Conservation (phyloP, 495 filamentous ascomycete species). For the Hyphodiscus hymeniophilus region DNA sequence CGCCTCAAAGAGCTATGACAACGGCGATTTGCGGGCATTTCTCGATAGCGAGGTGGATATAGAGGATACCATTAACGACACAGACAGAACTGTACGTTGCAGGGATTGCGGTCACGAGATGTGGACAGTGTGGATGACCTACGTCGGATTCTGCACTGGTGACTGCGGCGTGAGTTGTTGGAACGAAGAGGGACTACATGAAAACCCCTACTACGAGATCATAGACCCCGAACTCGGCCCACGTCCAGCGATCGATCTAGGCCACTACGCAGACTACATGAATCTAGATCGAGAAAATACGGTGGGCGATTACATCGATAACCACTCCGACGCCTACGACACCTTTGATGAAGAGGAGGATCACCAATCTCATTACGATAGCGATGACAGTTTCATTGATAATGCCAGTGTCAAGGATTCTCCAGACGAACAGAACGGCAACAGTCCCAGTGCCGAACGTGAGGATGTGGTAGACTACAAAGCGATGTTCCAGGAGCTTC, state of each 20-base stretch:
- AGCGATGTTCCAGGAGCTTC: conserved; percentile 5
- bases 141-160: conserved; percentile 11
- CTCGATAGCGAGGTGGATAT: too few relatives aligned
- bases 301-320: conserved; percentile 15
- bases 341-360: conserved; percentile 9
- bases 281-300: background rate
- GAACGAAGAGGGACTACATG: background rate
- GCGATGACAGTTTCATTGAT: conserved; percentile 20
- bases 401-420: conserved; percentile 4
- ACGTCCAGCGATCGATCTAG: conserved; percentile 1
- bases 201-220: conserved; percentile 15
- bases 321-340: conserved; percentile 19
- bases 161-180: background rate
- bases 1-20: too few relatives aligned
- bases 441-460: too few relatives aligned
- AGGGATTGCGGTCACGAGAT: conserved; percentile 11
- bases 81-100: conserved; percentile 14
- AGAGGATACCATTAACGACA: conserved; percentile 3
- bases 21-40: too few relatives aligned
- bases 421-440: too few relatives aligned
- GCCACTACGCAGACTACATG: conserved; percentile 4
- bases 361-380: conserved; percentile 11
- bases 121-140: background rate
- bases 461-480: conserved; percentile 14
- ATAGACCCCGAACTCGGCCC: background rate